phyloP scores from a whole-genome alignment of 2,329 filamentous ascomycete species.

The Trichoderma guizhouense region DNA sequence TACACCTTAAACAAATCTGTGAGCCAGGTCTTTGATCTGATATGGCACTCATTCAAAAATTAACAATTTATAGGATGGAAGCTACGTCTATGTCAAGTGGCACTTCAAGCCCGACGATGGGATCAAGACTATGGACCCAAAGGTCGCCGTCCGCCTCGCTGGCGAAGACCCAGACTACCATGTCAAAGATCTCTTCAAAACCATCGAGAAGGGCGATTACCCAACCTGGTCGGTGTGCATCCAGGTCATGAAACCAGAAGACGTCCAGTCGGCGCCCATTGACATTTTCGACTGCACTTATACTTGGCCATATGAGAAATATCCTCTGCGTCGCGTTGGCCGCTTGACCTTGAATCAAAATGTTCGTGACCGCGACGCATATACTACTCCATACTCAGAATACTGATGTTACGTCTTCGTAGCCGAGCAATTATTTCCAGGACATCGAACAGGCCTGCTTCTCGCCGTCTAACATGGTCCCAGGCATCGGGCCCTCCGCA shows the following conservation, averaged over 20 bases:
- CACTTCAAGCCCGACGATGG: constrained; percentile 63
- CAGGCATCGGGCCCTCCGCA: constrained; percentile 59
- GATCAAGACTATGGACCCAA: constrained; percentile 55
- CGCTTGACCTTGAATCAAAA: constrained; percentile 63
- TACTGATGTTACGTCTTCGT: not conserved
- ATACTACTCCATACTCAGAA: not conserved
- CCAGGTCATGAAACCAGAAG: constrained; percentile 59
- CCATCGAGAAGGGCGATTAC: constrained; percentile 58
- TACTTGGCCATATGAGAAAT: constrained; percentile 62
- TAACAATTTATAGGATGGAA: constrained; percentile 46
- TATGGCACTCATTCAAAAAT: not conserved
- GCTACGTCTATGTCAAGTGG: constrained; percentile 63
- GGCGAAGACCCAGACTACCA: constrained; percentile 59
- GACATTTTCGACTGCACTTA: constrained; percentile 69
- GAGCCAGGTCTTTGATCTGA: not conserved
- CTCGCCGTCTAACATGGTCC: constrained; percentile 61
- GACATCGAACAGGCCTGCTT: constrained; percentile 69
- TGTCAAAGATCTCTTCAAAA: constrained; percentile 61
- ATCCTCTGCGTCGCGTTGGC: constrained; percentile 61
- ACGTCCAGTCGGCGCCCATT: constrained; percentile 47
- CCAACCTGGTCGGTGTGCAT: constrained; percentile 63
- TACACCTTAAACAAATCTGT: constrained; percentile 60
- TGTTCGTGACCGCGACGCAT: constrained; percentile 25
- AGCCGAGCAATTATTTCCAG: constrained; percentile 62
- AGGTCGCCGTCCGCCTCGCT: constrained; percentile 53